Evolutionary conservation across 2,329 filamentous ascomycete species (phyloP), one percentile per base, ranked within the genome.

Genomic region (Phyllosticta paracitricarpa): DNA sequence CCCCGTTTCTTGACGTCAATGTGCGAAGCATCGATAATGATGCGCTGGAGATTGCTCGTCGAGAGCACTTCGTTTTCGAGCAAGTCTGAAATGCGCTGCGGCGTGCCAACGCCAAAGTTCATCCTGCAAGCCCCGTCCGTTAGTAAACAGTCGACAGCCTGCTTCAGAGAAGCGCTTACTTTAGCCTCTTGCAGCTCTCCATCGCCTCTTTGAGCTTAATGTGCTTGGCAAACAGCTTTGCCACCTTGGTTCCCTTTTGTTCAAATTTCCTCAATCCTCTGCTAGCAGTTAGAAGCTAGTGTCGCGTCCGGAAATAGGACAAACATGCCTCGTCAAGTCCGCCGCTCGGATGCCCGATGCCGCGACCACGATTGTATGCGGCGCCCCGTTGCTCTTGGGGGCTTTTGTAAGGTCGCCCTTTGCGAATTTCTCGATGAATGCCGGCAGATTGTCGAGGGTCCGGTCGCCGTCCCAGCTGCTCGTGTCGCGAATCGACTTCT

Each of bases 201-300:
- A 92, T 84, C 35, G 92, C 89, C 68, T 97, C 93, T 59, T 89
- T 84, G 10, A 99, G 76, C 76, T 99, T 99, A 79, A 99, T 96
- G 73, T 99, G 94, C 75, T 99, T 99, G 33, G 94, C 93, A 74
- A 99, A 99, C 71, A 99, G 79, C 74, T 99, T 99, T 2, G 89
- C 89, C 1, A 99, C 86, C 54, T 84, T 82, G 57, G 82, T 85
- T 8, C 90, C 85, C 72, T 94, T 91, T 58, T 82, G 86, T 71
- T 92, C 89, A 68, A 94, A 93, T 65, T 86, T 85, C 56, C 91
- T 84, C 65, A 96, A 78, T 2, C 85, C 82, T 28, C 60, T 62
- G 28, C 68, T 89, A 28, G 25, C 3, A 57, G 58, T 17, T 48
- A 2, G 33, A 48, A 17, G 59, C 73, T 48, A 48, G 40, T 48